Conservation (phyloP, 2,329 filamentous ascomycete genomes). For the Pseudogymnoascus verrucosus region DNA sequence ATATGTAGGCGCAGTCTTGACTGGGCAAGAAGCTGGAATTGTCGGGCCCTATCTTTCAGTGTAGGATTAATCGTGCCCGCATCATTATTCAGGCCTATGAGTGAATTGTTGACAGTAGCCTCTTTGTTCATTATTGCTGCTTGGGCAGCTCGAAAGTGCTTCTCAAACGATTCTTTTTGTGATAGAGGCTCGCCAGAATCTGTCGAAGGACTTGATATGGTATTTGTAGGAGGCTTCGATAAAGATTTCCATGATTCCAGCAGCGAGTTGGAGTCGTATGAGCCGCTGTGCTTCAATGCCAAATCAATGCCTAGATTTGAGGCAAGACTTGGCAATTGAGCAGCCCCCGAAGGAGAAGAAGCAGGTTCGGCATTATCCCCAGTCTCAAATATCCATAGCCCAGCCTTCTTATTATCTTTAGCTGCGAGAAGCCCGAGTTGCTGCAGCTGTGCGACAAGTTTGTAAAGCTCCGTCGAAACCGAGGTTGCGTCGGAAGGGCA, state of each 20-base stretch:
- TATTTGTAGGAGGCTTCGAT: neutral
- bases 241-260: conserved; percentile 13
- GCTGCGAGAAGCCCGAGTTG: conserved; percentile 1
- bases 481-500: conserved; percentile 10
- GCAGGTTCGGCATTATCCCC: neutral
- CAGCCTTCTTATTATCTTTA: conserved; percentile 1
- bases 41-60: conserved; percentile 17
- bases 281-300: neutral
- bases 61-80: conserved; percentile 15
- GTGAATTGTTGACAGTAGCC: neutral
- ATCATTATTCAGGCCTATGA: conserved; percentile 6
- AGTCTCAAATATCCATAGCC: conserved; percentile 9
- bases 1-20: conserved; percentile 12
- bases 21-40: conserved; percentile 1
- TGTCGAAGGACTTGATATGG: neutral
- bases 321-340: neutral
- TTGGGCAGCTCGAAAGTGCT: neutral
- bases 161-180: conserved; percentile 2
- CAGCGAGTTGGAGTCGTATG: conserved; percentile 12
- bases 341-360: neutral
- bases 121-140: conserved; percentile 2
- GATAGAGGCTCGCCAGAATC: neutral
- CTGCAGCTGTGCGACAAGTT: conserved; percentile 24
- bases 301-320: conserved; percentile 1
- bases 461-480: conserved; percentile 16